Conservation (phyloP, 2,329 filamentous ascomycete species). For the Hymenoscyphus linearis region DNA sequence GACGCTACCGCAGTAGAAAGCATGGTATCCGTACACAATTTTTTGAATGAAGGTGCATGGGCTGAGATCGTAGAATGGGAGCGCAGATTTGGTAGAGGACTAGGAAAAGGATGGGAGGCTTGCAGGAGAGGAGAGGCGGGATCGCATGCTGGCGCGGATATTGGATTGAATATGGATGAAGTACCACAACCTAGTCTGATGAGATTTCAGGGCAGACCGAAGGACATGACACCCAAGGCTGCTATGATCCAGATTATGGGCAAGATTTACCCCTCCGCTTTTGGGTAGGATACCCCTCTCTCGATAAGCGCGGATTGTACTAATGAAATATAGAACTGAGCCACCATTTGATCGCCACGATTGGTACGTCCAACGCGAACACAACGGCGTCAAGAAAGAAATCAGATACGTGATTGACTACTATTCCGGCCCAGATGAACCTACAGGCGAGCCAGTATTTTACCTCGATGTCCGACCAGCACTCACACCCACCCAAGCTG, state of each 20-base stretch:
- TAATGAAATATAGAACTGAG: conserved; percentile 51
- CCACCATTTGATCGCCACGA: conserved; percentile 96
- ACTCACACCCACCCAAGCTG: conserved; percentile 70
- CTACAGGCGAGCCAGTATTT: conserved; percentile 88
- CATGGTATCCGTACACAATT: conserved; percentile 98
- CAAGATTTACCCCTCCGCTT: conserved; percentile 72
- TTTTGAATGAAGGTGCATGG: conserved; percentile 97
- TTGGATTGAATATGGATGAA: conserved; percentile 47
- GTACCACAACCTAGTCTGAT: conserved; percentile 66
- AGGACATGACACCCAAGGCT: conserved; percentile 88
- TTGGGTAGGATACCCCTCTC: conserved; percentile 47
- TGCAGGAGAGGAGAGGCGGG: conserved; percentile 71
- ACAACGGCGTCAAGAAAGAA: conserved; percentile 64
- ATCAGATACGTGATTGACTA: conserved; percentile 96
- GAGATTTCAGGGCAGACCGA: conserved; percentile 82
- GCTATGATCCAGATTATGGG: conserved; percentile 76
- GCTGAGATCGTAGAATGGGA: conserved; percentile 93
- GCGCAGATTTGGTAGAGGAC: conserved; percentile 70
- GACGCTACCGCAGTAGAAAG: conserved; percentile 88
- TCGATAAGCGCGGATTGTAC: conserved; percentile 10
- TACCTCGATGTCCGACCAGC: conserved; percentile 92
- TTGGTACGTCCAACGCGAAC: conserved; percentile 81
- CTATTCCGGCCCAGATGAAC: conserved; percentile 70
- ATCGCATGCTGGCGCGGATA: conserved; percentile 37
- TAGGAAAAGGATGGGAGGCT: conserved; percentile 66